Percentiles rank a stretch among this genome's conserved stretches.
Evolutionary conservation across 1,284 basidiomycete genomes (phyloP).

Genomic region (Melampsora larici-populina): DNA sequence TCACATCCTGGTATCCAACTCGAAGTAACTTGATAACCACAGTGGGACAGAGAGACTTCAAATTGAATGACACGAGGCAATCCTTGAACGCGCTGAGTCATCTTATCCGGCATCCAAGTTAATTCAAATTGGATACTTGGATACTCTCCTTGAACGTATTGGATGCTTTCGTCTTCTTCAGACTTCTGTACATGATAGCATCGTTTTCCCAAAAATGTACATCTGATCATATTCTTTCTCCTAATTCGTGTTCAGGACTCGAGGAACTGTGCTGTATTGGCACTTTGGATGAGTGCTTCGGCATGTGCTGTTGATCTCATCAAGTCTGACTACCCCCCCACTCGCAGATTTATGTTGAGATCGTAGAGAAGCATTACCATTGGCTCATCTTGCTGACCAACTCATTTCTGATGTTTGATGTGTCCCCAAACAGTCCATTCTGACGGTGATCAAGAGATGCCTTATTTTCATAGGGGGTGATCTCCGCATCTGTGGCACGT

Average conservation of each 20-base stretch:
- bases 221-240: too few relatives aligned
- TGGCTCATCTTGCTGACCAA: background rate
- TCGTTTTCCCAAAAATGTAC: too few relatives aligned
- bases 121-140: too few relatives aligned
- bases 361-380: background rate
- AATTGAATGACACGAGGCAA: background rate
- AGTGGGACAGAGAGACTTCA: too few relatives aligned
- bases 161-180: too few relatives aligned
- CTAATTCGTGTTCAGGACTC: conserved; percentile 5
- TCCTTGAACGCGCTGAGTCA: too few relatives aligned
- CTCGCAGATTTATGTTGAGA: background rate
- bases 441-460: background rate
- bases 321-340: background rate
- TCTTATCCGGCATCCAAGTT: too few relatives aligned
- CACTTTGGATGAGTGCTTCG: conserved; percentile 29
- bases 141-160: too few relatives aligned
- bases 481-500: too few relatives aligned
- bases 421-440: background rate
- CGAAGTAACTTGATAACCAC: background rate
- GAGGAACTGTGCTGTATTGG: conserved; percentile 32
- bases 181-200: too few relatives aligned
- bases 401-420: background rate
- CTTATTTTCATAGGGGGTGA: background rate
- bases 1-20: background rate
- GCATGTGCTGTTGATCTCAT: conserved; percentile 21